Evolutionary conservation across 345 rosid species (phyloP).

Genomic region (Populus nigra): DNA sequence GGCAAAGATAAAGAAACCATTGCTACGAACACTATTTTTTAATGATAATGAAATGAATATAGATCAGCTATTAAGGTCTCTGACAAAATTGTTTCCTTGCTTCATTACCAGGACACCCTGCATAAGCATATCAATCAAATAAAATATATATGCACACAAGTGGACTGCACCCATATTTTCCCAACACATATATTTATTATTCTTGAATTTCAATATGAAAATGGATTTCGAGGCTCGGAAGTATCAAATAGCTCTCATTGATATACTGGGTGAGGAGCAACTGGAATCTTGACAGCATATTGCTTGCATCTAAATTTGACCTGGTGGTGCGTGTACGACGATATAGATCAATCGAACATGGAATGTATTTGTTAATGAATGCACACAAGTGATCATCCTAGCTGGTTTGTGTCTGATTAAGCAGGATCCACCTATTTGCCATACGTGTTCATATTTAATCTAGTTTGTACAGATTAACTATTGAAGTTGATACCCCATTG

Average conservation of each 20-base stretch:
- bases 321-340: background rate
- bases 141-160: background rate
- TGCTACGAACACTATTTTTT: background rate
- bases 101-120: background rate
- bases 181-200: background rate
- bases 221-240: background rate
- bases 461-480: background rate
- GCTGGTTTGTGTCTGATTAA: background rate
- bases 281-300: conserved; percentile 4
- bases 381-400: background rate
- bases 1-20: background rate
- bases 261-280: background rate
- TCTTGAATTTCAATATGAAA: background rate
- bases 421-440: background rate
- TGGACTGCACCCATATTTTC: background rate
- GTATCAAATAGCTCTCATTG: background rate
- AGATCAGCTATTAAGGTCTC: background rate
- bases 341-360: background rate
- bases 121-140: background rate
- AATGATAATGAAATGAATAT: background rate
- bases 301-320: background rate
- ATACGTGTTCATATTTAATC: background rate
- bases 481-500: background rate
- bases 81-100: background rate
- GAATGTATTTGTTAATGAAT: background rate